phyloP scores from a whole-genome alignment of 2,329 filamentous ascomycete species.

The Ophiocordyceps australis region DNA sequence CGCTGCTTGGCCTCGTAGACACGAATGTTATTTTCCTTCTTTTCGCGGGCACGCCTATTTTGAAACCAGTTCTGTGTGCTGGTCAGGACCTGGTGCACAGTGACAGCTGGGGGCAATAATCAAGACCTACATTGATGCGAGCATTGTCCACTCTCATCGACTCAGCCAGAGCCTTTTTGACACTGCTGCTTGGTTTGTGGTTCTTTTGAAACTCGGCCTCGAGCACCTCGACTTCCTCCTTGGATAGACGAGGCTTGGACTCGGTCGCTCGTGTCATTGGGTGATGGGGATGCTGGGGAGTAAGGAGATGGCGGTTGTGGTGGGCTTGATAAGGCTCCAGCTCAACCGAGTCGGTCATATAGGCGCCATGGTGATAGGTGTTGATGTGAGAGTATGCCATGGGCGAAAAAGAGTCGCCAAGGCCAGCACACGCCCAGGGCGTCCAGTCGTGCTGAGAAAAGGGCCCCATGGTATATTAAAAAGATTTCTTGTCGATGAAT shows the following conservation, averaged over 20 bases:
- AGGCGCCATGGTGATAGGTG: constrained; percentile 15
- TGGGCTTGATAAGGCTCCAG: constrained; percentile 18
- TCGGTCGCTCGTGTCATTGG: constrained; percentile 23
- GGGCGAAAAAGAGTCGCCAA: constrained; percentile 11
- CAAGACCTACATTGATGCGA: constrained; percentile 45
- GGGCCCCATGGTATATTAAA: constrained; percentile 13
- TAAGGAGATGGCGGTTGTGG: constrained; percentile 14
- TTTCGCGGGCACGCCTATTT: constrained; percentile 45
- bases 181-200: constrained; percentile 43
- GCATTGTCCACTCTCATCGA: constrained; percentile 43
- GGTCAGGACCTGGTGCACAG: constrained; percentile 4
- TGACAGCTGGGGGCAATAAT: constrained; percentile 6
- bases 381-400: constrained; percentile 10
- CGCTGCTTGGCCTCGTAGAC: constrained; percentile 20
- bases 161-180: constrained; percentile 42
- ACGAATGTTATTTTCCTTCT: constrained; percentile 39
- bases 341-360: constrained; percentile 19
- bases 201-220: constrained; percentile 46
- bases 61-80: constrained; percentile 48
- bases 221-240: constrained; percentile 39
- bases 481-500: no score
- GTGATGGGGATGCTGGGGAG: constrained; percentile 18
- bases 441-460: constrained; percentile 17
- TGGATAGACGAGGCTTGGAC: constrained; percentile 34
- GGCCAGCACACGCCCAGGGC: constrained; percentile 14